These are phyloP conservation scores for Aciculosporium take DNA, from an alignment of 2,329 filamentous ascomycete genomes.

Conservation along the genomic window DNA sequence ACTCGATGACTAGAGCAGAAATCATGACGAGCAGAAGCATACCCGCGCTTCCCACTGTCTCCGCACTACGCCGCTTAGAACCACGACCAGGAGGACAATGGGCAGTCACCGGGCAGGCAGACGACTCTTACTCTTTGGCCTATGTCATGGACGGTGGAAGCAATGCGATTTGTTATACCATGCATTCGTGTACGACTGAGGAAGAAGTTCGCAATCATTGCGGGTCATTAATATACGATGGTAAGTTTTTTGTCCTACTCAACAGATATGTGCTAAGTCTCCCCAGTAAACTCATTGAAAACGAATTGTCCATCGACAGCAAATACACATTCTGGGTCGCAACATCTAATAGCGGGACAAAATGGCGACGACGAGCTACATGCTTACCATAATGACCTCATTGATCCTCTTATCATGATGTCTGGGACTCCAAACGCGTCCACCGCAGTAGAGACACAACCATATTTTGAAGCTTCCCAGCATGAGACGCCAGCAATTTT, in stretches of 20 bases:
- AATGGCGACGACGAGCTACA: neutral
- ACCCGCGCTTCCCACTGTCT: constrained; percentile 5
- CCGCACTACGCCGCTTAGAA: constrained; percentile 8
- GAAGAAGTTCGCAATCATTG: constrained; percentile 6
- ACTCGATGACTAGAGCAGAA: neutral
- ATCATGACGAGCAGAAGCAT: neutral
- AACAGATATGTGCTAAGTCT: neutral
- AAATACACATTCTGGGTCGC: neutral
- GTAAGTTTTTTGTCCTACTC: constrained; percentile 1
- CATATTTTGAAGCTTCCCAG: neutral
- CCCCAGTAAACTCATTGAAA: neutral
- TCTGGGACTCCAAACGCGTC: neutral
- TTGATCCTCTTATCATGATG: neutral
- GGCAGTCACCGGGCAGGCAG: constrained; percentile 6
- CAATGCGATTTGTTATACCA: constrained; percentile 5
- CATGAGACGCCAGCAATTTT: neutral
- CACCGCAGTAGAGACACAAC: neutral
- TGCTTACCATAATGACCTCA: neutral
- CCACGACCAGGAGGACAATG: constrained; percentile 8
- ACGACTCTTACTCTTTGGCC: constrained; percentile 4
- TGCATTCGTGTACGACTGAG: constrained; percentile 8
- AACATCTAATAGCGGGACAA: neutral
- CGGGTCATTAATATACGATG: constrained; percentile 5
- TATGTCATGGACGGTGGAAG: constrained; percentile 6
- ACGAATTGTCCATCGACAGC: neutral